Base-by-base conservation (phyloP, 768 basidiomycete species). In the Melanogaster broomeanus region DNA sequence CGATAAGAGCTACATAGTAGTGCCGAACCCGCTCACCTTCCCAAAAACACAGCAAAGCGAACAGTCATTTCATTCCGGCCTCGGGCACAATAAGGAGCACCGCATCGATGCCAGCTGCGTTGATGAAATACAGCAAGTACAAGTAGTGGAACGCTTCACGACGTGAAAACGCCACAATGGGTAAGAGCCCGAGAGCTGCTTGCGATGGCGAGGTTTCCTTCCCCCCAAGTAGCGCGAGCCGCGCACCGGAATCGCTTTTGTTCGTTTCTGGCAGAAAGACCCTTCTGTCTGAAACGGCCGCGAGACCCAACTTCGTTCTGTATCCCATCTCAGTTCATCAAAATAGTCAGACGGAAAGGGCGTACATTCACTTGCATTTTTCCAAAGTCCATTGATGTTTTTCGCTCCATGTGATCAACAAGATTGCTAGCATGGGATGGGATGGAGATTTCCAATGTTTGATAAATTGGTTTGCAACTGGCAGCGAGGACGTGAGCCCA, bases 161-260 rank as follows among this genome's bases (percentile, higher is more conserved):
- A 27, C n/a, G n/a, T n/a, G n/a, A n/a, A n/a, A n/a, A n/a, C n/a
- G n/a, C n/a, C n/a, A n/a, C n/a, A n/a, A n/a, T n/a, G n/a, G n/a
- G n/a, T n/a, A n/a, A n/a, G n/a, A n/a, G n/a, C n/a, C n/a, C n/a
- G n/a, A n/a, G n/a, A n/a, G n/a, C n/a, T n/a, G n/a, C n/a, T n/a
- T n/a, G n/a, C 13, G 30, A 31, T 31, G 31, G 31, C 4, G 25
- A 55, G 7, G 15, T 67, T 63, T 15, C 51, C 62, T 4, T 65
- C 64, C 1, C 64, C 64, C 15, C 67, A 27, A 16, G 40, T 53
- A 16, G 55, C 65, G 3, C 64, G 64, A 13, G 3, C 4, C 1
- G 62, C 55, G 8, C 62, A 19, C 2, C 64, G 64, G 19, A 67
- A 67, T 1, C 22, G 62, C 30, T 64, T 67, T 30, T 52, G 51